A percentile compares a stretch with the other conserved stretches of the same genome.
These are phyloP conservation scores for Colletotrichum musae DNA, from an alignment of 2,329 filamentous ascomycete genomes.

Conservation along the genomic window DNA sequence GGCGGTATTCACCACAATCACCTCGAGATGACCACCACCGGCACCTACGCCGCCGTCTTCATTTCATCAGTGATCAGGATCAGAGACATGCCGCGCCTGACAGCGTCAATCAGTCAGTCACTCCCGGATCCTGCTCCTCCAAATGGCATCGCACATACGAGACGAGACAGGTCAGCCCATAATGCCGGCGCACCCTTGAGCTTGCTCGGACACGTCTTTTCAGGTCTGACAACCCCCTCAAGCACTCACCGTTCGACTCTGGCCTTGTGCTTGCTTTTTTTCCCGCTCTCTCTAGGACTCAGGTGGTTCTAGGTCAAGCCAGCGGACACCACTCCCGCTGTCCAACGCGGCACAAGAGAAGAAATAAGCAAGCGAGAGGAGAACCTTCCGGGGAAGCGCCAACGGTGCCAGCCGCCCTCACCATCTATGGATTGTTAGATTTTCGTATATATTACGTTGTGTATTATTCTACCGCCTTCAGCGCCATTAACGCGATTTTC, in stretches of 20 bases:
- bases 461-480: too few species aligned
- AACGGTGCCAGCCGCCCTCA: conserved; percentile 1
- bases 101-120: not conserved
- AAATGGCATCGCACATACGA: conserved; percentile 7
- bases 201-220: conserved; percentile 7
- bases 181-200: not conserved
- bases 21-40: too few species aligned
- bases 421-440: too few species aligned
- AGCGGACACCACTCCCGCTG: conserved; percentile 11
- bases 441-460: too few species aligned
- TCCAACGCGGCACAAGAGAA: not conserved
- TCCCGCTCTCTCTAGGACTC: too few species aligned
- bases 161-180: conserved; percentile 20
- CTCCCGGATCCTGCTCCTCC: not conserved
- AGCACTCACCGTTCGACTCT: conserved; percentile 27
- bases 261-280: conserved; percentile 15
- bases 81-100: conserved; percentile 8
- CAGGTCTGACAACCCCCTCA: conserved; percentile 12
- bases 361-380: conserved; percentile 16
- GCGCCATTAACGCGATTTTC: too few species aligned
- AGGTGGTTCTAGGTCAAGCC: not conserved
- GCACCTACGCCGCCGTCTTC: not conserved
- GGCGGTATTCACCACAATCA: not conserved
- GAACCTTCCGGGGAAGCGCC: not conserved
- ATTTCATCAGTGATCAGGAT: not conserved